A percentile compares a stretch with the other conserved stretches of the same genome.
Conservation (phyloP, 2,329 filamentous ascomycete species). For the Cladophialophora carrionii region DNA sequence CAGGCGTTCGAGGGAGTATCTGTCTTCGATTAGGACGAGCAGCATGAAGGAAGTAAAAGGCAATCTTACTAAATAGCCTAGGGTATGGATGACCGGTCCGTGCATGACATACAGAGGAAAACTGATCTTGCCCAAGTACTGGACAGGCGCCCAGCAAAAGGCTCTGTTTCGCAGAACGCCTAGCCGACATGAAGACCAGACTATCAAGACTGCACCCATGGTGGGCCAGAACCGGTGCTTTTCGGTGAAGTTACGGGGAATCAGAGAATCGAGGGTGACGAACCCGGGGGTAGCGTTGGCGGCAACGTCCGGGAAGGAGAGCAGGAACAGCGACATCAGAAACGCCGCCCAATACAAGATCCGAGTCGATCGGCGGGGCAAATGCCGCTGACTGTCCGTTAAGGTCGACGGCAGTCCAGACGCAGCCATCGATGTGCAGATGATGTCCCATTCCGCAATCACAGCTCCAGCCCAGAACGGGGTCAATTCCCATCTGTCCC, state of each 20-base stretch:
- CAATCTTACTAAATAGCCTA: conserved; percentile 48
- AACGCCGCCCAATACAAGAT: conserved; percentile 46
- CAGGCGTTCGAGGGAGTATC: conserved; percentile 45
- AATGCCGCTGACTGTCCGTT: neutral
- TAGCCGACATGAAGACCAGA: conserved; percentile 49
- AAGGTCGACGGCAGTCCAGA: conserved; percentile 15
- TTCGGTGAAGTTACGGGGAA: conserved; percentile 48
- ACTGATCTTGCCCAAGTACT: conserved; percentile 53
- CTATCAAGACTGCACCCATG: conserved; percentile 49
- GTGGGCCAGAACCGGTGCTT: conserved; percentile 52
- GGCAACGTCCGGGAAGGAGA: conserved; percentile 46
- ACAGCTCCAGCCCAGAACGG: conserved; percentile 38
- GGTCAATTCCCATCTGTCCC: conserved; percentile 50
- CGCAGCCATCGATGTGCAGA: conserved; percentile 38
- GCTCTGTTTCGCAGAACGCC: conserved; percentile 46
- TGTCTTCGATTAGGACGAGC: conserved; percentile 12
- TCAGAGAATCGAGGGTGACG: conserved; percentile 46
- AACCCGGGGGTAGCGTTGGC: conserved; percentile 50
- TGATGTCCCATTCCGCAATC: conserved; percentile 34
- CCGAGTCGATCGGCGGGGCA: neutral
- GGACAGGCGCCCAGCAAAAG: conserved; percentile 48
- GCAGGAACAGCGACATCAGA: conserved; percentile 48
- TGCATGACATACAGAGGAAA: conserved; percentile 55
- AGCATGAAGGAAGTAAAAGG: neutral
- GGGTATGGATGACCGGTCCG: conserved; percentile 49